These are phyloP conservation scores for Starmera stellimalicola DNA, from an alignment of 1,139 yeast genomes.

Conservation along the genomic window DNA sequence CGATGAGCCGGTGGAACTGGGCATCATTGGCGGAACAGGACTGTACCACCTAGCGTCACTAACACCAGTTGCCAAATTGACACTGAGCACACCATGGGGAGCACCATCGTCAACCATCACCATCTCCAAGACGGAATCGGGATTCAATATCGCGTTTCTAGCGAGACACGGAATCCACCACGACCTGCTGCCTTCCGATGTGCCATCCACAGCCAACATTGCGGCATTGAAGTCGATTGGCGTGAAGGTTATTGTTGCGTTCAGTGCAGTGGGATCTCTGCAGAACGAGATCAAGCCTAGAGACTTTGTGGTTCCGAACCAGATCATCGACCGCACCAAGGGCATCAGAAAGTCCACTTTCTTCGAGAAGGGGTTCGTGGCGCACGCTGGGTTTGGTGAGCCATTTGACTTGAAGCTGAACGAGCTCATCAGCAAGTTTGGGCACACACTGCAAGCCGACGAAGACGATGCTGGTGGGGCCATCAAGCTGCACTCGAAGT, in stretches of 20 bases:
- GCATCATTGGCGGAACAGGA: slow-evolving; percentile 98
- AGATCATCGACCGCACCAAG: slow-evolving; percentile 92
- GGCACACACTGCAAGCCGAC: slow-evolving; percentile 43
- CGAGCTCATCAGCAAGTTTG: slow-evolving; percentile 48
- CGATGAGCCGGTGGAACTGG: slow-evolving; percentile 60
- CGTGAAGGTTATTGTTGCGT: slow-evolving; percentile 82
- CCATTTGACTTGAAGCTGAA: slow-evolving; percentile 80
- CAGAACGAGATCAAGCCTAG: slow-evolving; percentile 85
- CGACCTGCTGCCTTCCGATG: slow-evolving; percentile 82
- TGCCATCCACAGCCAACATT: slow-evolving; percentile 88
- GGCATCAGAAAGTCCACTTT: slow-evolving; percentile 88
- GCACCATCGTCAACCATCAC: slow-evolving; percentile 91
- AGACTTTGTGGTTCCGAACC: slow-evolving; percentile 92
- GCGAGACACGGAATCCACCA: slow-evolving; percentile 94
- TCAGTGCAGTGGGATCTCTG: slow-evolving; percentile 93
- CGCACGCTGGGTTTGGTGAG: slow-evolving; percentile 95
- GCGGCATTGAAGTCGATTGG: slow-evolving; percentile 89
- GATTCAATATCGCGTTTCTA: slow-evolving; percentile 85
- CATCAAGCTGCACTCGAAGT: slow-evolving; percentile 27
- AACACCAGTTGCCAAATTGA: slow-evolving; percentile 75
- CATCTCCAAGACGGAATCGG: slow-evolving; percentile 61
- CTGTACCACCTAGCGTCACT: slow-evolving; percentile 76
- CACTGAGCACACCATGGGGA: slow-evolving; percentile 94
- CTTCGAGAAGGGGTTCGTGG: slow-evolving; percentile 89
- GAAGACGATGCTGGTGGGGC: slow-evolving; percentile 17